phyloP scores from a whole-genome alignment of 106 monocot genomes.

The Posidonia australis region DNA sequence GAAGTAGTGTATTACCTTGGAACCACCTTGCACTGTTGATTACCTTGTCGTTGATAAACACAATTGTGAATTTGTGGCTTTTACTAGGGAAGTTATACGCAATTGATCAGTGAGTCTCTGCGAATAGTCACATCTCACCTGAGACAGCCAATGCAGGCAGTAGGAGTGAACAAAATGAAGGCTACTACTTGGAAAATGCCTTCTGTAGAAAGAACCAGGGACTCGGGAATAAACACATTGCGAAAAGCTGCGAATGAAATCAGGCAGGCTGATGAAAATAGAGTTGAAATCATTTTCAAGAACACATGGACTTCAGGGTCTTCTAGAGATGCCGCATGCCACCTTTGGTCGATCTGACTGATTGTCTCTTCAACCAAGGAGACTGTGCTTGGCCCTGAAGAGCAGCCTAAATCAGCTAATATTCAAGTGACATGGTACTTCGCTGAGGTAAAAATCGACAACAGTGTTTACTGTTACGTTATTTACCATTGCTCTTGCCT shows the following conservation, averaged over 20 bases:
- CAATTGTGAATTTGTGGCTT: too few species aligned
- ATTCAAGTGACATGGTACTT: conserved; percentile 17
- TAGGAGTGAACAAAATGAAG: too few species aligned
- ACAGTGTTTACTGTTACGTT: conserved; percentile 31
- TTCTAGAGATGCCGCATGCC: conserved; percentile 6
- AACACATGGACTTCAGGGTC: conserved; percentile 44
- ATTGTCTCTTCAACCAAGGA: conserved; percentile 28
- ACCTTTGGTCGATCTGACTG: conserved; percentile 15
- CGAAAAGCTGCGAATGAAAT: conserved; percentile 12
- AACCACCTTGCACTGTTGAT: too few species aligned
- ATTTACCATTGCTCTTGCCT: conserved; percentile 33
- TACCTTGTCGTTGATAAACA: too few species aligned
- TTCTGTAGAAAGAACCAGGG: too few species aligned
- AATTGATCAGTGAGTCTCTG: too few species aligned
- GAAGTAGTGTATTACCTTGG: too few species aligned
- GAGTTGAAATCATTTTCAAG: conserved; percentile 82
- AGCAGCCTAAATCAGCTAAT: conserved; percentile 67
- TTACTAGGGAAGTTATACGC: too few species aligned
- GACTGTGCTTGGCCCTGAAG: conserved; percentile 42
- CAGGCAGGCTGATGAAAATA: conserved; percentile 33
- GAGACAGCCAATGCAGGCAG: too few species aligned
- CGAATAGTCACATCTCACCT: too few species aligned
- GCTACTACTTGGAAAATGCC: too few species aligned
- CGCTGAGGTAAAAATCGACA: conserved; percentile 17
- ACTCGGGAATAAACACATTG: too few species aligned